These are phyloP conservation scores for Nakaseomyces bracarensis DNA, from an alignment of 1,139 yeast genomes.

Conservation along the genomic window DNA sequence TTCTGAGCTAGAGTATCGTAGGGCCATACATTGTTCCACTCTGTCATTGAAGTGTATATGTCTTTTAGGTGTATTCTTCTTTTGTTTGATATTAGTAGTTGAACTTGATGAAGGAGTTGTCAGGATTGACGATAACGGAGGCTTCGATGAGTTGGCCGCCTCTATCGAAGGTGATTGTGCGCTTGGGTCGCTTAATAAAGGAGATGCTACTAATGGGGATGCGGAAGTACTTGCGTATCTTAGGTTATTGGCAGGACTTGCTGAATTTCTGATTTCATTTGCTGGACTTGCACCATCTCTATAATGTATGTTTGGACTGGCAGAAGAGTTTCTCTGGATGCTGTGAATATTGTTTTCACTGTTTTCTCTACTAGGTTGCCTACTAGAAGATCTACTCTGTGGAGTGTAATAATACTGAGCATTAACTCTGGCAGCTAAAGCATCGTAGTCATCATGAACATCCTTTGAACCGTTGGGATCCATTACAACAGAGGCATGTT, in stretches of 20 bases:
- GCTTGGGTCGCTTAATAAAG: neutral
- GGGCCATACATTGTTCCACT: slow-evolving; percentile 84
- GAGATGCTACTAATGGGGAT: neutral
- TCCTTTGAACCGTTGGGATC: slow-evolving; percentile 22
- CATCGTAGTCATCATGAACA: slow-evolving; percentile 42
- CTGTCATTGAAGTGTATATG: slow-evolving; percentile 87
- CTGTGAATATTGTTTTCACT: neutral
- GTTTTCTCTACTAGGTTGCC: slow-evolving; percentile 3
- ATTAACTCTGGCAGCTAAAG: slow-evolving; percentile 51
- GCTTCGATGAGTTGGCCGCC: neutral
- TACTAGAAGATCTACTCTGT: slow-evolving; percentile 6
- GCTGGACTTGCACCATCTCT: neutral
- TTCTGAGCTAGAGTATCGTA: slow-evolving; percentile 37
- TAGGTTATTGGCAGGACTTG: neutral
- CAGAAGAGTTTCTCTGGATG: neutral
- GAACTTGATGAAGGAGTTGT: slow-evolving; percentile 17
- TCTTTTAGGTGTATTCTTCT: slow-evolving; percentile 34
- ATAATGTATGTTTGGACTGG: slow-evolving; percentile 2
- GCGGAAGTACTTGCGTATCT: neutral
- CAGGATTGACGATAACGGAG: slow-evolving; percentile 5
- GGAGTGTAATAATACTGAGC: slow-evolving; percentile 39
- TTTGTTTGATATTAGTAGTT: slow-evolving; percentile 12
- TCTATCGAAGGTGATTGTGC: neutral
- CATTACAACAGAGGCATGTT: slow-evolving; percentile 19
- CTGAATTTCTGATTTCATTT: neutral